Evolutionary conservation across 2,329 filamentous ascomycete genomes (phyloP), one percentile per base, ranked within the genome.

Genomic region (Coniochaeta ligniaria): DNA sequence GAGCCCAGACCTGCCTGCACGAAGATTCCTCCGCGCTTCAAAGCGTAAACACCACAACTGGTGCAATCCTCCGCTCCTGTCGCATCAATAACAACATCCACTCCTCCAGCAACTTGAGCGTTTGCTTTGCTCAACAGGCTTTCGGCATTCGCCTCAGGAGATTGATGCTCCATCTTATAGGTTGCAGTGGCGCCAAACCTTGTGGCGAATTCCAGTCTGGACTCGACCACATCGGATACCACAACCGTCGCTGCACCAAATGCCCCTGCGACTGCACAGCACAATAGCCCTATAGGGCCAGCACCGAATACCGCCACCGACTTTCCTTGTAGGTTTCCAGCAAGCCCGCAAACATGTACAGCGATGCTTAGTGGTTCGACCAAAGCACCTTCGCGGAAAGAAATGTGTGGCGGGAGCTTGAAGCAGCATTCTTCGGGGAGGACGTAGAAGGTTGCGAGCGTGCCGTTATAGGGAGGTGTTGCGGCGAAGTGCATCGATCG

Each of bases 361-460:
- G 88, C 91, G 33, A 95, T 91, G 45, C 88, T 86, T 36, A 95
- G 83, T 2, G 91, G 91, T 80, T 97, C 93, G 68, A 96, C 85
- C 63, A 96, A 76, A 1, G 93, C 93, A 59, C 92, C 93, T 75
- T 96, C 91, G 71, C 93, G 89, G 59, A 95, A 77, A 0, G 83
- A 85, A 59, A 96, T 85, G 65, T 78, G 74, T 17, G 88, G 84
- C 1, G 93, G 92, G 6, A 97, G 83, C 77, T 90, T 91, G 77
- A 93, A 96, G 82, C 92, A 96, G 73, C 95, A 96, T 73, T 96
- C 93, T 66, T 90, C 86, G 1, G 93, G 91, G 7, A 93, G 80
- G 11, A 80, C 71, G 79, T 93, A 96, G 79, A 92, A 95, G 60
- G 90, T 89, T 1, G 92, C 88, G 59, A 97, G 78, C 0, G 93